These are phyloP conservation scores for Austroboletus eburneus DNA, from an alignment of 768 basidiomycete genomes.

Conservation along the genomic window DNA sequence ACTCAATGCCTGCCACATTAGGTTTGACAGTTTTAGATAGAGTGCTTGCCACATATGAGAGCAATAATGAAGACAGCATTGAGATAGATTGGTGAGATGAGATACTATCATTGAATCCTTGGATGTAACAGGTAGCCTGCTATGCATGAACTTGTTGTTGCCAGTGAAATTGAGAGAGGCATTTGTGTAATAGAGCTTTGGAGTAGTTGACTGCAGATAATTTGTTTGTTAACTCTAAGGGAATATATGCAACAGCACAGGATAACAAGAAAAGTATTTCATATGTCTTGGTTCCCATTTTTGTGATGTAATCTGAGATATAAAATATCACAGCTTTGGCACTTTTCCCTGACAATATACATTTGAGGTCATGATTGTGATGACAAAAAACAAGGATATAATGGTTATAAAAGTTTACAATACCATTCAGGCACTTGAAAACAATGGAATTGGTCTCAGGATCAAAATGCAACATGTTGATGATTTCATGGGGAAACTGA, in stretches of 20 bases:
- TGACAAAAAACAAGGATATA: constrained; percentile 31
- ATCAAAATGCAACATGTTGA: constrained; percentile 29
- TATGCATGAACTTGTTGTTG: constrained; percentile 35
- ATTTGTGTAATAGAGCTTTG: constrained; percentile 29
- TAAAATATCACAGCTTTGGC: constrained; percentile 37
- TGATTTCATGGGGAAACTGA: constrained; percentile 32
- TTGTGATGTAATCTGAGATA: constrained; percentile 36
- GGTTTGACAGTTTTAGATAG: too few relatives aligned
- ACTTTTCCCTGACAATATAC: constrained; percentile 31
- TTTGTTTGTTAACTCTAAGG: too few relatives aligned
- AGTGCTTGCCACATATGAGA: too few relatives aligned
- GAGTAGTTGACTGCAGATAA: constrained; percentile 2
- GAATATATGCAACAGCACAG: constrained; percentile 12
- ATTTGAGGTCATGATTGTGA: constrained; percentile 36
- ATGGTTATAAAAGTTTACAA: constrained; percentile 32
- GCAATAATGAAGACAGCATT: too few relatives aligned
- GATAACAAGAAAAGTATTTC: constrained; percentile 26
- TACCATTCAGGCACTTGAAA: constrained; percentile 20
- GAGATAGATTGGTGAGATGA: too few relatives aligned
- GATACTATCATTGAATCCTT: constrained; percentile 17
- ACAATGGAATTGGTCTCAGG: constrained; percentile 28
- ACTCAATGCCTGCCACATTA: too few relatives aligned
- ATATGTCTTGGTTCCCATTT: constrained; percentile 24
- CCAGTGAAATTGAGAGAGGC: constrained; percentile 25
- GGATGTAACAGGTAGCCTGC: constrained; percentile 31